phyloP scores from a whole-genome alignment of 2,329 filamentous ascomycete genomes.

The Exophiala dermatitidis region DNA sequence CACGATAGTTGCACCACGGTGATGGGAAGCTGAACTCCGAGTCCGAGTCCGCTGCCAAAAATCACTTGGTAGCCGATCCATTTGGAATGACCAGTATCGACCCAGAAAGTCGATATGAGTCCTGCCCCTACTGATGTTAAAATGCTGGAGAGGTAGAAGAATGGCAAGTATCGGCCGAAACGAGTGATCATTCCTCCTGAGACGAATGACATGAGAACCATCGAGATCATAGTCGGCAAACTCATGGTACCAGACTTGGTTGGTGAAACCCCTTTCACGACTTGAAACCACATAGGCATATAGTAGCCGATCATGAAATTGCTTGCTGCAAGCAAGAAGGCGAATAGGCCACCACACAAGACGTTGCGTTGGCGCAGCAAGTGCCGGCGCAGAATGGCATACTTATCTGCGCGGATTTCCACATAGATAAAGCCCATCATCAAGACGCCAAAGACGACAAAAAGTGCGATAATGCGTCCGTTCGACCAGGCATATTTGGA shows the following conservation, averaged over 20 bases:
- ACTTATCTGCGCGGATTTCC: conserved; percentile 41
- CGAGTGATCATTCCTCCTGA: conserved; percentile 9
- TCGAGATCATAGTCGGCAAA: conserved; percentile 17
- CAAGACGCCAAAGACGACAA: conserved; percentile 40
- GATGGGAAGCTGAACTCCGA: too few species aligned
- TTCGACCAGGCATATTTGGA: conserved; percentile 39
- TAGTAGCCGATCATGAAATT: conserved; percentile 36
- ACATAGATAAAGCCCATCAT: conserved; percentile 46
- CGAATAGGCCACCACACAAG: conserved; percentile 29
- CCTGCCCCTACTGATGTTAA: conserved; percentile 28
- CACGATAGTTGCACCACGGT: too few species aligned
- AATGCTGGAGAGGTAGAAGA: conserved; percentile 22
- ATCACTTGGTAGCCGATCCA: too few species aligned
- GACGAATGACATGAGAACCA: conserved; percentile 17
- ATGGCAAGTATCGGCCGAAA: conserved; percentile 26
- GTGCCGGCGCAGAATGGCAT: conserved; percentile 36
- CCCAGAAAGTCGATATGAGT: conserved; percentile 30
- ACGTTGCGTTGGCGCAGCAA: conserved; percentile 37
- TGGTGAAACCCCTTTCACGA: conserved; percentile 33
- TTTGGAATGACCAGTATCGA: too few species aligned
- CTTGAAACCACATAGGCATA: conserved; percentile 42
- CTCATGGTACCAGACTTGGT: conserved; percentile 17
- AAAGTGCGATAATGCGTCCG: conserved; percentile 40
- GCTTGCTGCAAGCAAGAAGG: conserved; percentile 32
- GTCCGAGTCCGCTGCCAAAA: too few species aligned